Percentiles rank a stretch among this genome's conserved stretches.
Conservation (phyloP, 129 eudicot genomes). For the Chrysanthemum lavandulifolium region DNA sequence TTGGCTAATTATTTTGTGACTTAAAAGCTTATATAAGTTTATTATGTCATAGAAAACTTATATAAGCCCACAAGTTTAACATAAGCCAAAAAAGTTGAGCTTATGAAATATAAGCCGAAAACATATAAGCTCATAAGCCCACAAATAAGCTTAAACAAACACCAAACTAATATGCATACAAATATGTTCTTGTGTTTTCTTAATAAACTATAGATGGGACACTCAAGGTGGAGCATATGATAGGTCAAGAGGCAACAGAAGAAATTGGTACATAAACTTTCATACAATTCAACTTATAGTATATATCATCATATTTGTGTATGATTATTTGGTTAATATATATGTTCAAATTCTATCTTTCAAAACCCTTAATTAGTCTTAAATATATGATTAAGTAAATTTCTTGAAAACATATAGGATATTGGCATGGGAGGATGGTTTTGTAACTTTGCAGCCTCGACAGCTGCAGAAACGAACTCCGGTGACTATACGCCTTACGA, state of each 20-base stretch:
- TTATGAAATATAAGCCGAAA: too few relatives aligned
- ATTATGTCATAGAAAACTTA: too few relatives aligned
- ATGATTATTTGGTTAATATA: background rate
- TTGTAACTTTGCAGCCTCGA: constrained; percentile 88
- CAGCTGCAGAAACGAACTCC: constrained; percentile 55
- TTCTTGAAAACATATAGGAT: constrained; percentile 50
- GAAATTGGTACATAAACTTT: constrained; percentile 63
- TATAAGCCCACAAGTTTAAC: too few relatives aligned
- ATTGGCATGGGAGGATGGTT: constrained; percentile 99
- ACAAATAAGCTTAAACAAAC: too few relatives aligned
- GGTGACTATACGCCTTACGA: constrained; percentile 49
- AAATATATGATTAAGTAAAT: background rate
- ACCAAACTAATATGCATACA: background rate
- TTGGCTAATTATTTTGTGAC: too few relatives aligned
- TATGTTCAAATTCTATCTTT: background rate
- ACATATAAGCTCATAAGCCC: too few relatives aligned
- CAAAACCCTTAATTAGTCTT: background rate
- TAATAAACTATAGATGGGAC: constrained; percentile 72
- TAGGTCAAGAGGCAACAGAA: constrained; percentile 96
- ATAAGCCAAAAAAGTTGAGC: too few relatives aligned
- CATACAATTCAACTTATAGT: background rate
- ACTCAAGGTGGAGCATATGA: constrained; percentile 95
- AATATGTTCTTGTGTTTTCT: background rate
- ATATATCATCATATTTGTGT: background rate
- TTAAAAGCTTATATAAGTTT: too few relatives aligned